Evolutionary conservation across 805 yeast genomes (phyloP).

Genomic region (Starmerella bombicola): DNA sequence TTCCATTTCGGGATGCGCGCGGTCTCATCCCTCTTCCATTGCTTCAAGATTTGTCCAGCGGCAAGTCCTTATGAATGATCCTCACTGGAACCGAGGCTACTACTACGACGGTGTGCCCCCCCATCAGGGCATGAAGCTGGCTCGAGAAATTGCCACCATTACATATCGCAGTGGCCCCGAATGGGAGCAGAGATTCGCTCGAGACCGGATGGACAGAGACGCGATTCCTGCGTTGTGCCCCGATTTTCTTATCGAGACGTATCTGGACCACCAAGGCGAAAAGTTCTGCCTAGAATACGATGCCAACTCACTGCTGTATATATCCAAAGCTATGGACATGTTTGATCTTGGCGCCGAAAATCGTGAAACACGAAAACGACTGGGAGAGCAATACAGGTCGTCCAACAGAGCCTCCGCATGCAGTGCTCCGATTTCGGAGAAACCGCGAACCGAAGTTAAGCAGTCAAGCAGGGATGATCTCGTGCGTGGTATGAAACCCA

Average conservation of each 20-base stretch:
- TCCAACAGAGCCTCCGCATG: conserved; percentile 2
- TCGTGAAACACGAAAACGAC: conserved; percentile 6
- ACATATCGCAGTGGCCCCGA: conserved; percentile 94
- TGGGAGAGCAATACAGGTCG: neutral
- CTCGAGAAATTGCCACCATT: conserved; percentile 86
- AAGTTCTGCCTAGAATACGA: conserved; percentile 86
- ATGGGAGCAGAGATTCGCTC: conserved; percentile 88
- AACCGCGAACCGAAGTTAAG: conserved; percentile 31
- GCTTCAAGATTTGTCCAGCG: conserved; percentile 90
- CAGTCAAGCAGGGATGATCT: conserved; percentile 41
- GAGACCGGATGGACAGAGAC: conserved; percentile 70
- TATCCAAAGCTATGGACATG: conserved; percentile 89
- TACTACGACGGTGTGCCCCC: conserved; percentile 75
- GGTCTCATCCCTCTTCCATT: conserved; percentile 87
- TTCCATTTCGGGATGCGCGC: conserved; percentile 82
- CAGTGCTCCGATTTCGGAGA: conserved; percentile 41
- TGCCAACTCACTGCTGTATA: conserved; percentile 75
- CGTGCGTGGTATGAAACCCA: conserved; percentile 46
- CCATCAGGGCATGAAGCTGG: conserved; percentile 87
- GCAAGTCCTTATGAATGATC: conserved; percentile 88
- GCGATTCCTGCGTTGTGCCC: conserved; percentile 82
- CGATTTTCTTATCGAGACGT: conserved; percentile 83
- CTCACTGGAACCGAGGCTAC: conserved; percentile 86
- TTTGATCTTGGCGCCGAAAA: conserved; percentile 54
- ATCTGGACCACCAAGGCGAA: conserved; percentile 88